Evolutionary conservation across 495 filamentous ascomycete species (phyloP), one percentile per base, ranked within the genome.

Genomic region (Haplographium delicatum): DNA sequence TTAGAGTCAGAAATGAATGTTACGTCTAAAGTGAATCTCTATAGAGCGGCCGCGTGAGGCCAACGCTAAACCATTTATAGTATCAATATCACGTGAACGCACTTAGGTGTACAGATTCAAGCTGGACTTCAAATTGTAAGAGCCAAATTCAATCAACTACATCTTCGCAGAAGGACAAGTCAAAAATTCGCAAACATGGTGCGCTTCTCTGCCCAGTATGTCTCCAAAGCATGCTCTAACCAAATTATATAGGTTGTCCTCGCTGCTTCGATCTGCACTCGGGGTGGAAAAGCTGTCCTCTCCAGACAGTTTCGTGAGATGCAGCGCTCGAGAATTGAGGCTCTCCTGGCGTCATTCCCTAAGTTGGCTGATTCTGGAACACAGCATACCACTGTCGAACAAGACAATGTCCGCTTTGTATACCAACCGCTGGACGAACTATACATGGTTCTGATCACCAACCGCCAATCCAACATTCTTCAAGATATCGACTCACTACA

Each of bases 371-470:
- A 95, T 67, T 86, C 86, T 11, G 87, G 89, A 37, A 94, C 89
- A 42, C 93, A 98, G 65, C 93, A 98, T 67, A 98, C 93, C 6
- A 98, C 88, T 11, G 89, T 96, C 44, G 93, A 98, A 68, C 91
- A 96, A 66, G 93, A 98, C 74, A 96, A 95, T 77, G 93, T 98
- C 58, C 93, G 93, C 66, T 98, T 95, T 65, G 93, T 97, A 44
- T 98, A 98, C 74, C 93, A 98, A 68, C 93, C 94, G 51, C 78
- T 98, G 46, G 94, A 98, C 69, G 94, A 97, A 73, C 82, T 98
- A 52, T 98, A 97, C 78, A 96, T 98, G 80, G 91, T 98, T 46
- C 83, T 98, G 54, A 97, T 98, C 68, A 98, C 94, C 72, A 97
- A 97, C 75, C 88, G 89, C 50, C 91, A 97, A 78, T 95, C 89